phyloP scores from a whole-genome alignment of 1,284 basidiomycete species.

The Microstroma glucosiphilum region DNA sequence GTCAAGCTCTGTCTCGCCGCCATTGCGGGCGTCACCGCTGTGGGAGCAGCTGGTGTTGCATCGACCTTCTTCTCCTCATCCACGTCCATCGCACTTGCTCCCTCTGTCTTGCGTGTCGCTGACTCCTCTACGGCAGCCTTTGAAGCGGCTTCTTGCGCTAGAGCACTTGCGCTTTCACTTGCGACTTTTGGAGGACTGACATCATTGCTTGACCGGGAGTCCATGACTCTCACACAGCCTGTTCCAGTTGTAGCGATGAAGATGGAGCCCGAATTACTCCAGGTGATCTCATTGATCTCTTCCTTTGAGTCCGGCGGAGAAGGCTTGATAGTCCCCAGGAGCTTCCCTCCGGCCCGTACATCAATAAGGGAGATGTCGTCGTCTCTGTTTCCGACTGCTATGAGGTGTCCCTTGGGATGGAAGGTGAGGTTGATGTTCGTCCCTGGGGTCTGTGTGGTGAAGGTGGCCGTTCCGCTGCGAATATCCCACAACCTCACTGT shows the following conservation, averaged over 20 bases:
- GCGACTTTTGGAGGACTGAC: neutral
- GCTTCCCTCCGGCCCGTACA: slow-evolving; percentile 10
- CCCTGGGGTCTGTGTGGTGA: slow-evolving; percentile 21
- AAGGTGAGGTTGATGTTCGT: slow-evolving; percentile 42
- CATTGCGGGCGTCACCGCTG: neutral
- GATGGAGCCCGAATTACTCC: slow-evolving; percentile 32
- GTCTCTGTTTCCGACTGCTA: slow-evolving; percentile 38
- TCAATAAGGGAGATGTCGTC: slow-evolving; percentile 42
- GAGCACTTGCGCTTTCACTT: neutral
- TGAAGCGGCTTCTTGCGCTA: neutral
- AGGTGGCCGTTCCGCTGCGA: slow-evolving; percentile 1
- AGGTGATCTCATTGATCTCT: slow-evolving; percentile 43
- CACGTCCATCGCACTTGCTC: neutral
- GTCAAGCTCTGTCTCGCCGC: neutral
- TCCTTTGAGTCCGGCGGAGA: slow-evolving; percentile 13
- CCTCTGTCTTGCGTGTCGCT: neutral
- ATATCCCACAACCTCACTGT: slow-evolving; percentile 22
- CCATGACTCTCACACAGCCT: slow-evolving; percentile 22
- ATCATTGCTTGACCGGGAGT: slow-evolving; percentile 1
- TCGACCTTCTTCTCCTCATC: neutral
- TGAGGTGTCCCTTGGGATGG: slow-evolving; percentile 30
- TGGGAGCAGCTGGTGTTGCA: neutral
- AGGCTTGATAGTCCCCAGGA: slow-evolving; percentile 25
- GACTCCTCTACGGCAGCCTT: neutral
- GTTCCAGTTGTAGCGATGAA: slow-evolving; percentile 36